phyloP scores from a whole-genome alignment of 2,329 filamentous ascomycete genomes.

The Alternaria ventricosa region DNA sequence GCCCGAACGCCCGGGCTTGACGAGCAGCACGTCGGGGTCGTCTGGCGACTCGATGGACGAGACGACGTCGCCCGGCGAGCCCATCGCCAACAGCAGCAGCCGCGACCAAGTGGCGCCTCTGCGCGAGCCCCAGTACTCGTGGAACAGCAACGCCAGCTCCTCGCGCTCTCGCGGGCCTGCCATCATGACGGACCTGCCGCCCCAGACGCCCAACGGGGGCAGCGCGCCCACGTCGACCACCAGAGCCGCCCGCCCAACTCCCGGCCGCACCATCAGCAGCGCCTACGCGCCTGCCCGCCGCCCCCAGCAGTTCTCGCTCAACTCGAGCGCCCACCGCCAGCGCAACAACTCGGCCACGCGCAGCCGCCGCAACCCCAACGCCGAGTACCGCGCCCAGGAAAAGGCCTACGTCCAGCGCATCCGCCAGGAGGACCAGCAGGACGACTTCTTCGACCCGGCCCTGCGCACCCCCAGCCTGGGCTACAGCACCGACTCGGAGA shows the following conservation, averaged over 20 bases:
- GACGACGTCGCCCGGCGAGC: slow-evolving; percentile 37
- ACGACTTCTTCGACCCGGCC: slow-evolving; percentile 74
- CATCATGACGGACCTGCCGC: slow-evolving; percentile 37
- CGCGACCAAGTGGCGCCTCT: slow-evolving; percentile 44
- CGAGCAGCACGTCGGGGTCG: slow-evolving; percentile 49
- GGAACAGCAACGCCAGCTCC: slow-evolving; percentile 28
- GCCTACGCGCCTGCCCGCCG: slow-evolving; percentile 58
- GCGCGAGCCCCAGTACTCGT: slow-evolving; percentile 29
- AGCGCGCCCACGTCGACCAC: slow-evolving; percentile 26
- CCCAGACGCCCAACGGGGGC: slow-evolving; percentile 33
- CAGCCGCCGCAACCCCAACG: slow-evolving; percentile 68
- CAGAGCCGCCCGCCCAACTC: slow-evolving; percentile 46
- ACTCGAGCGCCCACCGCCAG: slow-evolving; percentile 54
- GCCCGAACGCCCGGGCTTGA: slow-evolving; percentile 23
- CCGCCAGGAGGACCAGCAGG: slow-evolving; percentile 73
- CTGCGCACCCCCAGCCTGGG: slow-evolving; percentile 72
- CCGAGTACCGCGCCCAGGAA: slow-evolving; percentile 83
- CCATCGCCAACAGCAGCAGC: slow-evolving; percentile 21
- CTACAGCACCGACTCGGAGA: slow-evolving; percentile 77
- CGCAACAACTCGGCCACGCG: slow-evolving; percentile 65
- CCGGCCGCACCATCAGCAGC: slow-evolving; percentile 57
- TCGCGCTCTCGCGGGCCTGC: slow-evolving; percentile 33
- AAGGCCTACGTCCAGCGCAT: slow-evolving; percentile 93
- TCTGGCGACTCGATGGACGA: slow-evolving; percentile 51
- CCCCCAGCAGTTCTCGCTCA: slow-evolving; percentile 56